A percentile compares a stretch with the other conserved stretches of the same genome.
Conservation (phyloP, 768 basidiomycete genomes). For the Kwoniella sp. region DNA sequence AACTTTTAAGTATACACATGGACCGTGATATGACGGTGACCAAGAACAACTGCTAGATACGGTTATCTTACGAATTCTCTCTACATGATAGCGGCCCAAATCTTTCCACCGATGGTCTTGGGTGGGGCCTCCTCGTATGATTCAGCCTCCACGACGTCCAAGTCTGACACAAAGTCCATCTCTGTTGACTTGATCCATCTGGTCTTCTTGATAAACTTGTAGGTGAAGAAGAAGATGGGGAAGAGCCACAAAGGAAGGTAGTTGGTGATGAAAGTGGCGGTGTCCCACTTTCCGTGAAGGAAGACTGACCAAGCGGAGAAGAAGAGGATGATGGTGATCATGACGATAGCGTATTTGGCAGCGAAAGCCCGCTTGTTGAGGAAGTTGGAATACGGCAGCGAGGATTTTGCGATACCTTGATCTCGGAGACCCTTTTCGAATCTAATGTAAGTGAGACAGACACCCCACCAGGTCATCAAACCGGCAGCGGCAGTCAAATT, state of each 20-base stretch:
- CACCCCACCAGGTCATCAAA: conserved; percentile 78
- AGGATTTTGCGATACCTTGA: conserved; percentile 73
- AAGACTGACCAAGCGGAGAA: conserved; percentile 59
- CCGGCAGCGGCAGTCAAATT: conserved; percentile 65
- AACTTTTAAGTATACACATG: background rate
- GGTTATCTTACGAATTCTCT: background rate
- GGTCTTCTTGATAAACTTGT: conserved; percentile 63
- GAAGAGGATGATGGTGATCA: conserved; percentile 54
- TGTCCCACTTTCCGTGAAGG: conserved; percentile 61
- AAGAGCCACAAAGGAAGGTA: conserved; percentile 63
- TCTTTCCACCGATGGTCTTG: conserved; percentile 66
- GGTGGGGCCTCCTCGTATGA: conserved; percentile 65
- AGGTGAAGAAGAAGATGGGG: conserved; percentile 70
- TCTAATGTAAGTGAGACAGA: conserved; percentile 73
- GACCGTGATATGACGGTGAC: background rate
- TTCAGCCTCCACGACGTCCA: conserved; percentile 71
- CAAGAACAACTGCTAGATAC: background rate
- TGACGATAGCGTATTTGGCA: conserved; percentile 55
- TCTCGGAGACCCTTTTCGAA: conserved; percentile 80
- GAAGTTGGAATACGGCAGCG: conserved; percentile 69
- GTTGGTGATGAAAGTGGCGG: conserved; percentile 75
- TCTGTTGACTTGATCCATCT: conserved; percentile 61
- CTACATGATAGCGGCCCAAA: conserved; percentile 77
- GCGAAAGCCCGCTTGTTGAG: conserved; percentile 60
- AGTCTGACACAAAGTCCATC: conserved; percentile 80